Evolutionary conservation across 192 early-diverging fungal species (phyloP).

Genomic region (Obelidium mucronatum): DNA sequence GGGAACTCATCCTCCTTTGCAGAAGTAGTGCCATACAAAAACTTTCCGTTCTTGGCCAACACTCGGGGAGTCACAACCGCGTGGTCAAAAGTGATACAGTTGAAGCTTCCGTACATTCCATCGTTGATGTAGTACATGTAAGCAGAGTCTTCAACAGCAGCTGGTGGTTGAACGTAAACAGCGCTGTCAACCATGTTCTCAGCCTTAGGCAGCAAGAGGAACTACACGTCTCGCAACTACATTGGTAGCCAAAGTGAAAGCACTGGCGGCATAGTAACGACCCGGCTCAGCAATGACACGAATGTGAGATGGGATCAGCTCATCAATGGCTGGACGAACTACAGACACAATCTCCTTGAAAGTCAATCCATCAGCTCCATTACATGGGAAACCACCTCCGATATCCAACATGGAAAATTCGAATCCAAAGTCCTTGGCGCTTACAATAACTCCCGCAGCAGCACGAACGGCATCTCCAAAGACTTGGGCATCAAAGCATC

Average conservation of each 20-base stretch:
- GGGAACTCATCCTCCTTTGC: not conserved
- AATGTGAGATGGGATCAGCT: constrained; percentile 79
- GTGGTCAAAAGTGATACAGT: constrained; percentile 99
- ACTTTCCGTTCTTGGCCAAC: constrained; percentile 59
- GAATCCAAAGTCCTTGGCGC: constrained; percentile 79
- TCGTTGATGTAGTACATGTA: constrained; percentile 98
- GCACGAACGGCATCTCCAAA: constrained; percentile 89
- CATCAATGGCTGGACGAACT: constrained; percentile 80
- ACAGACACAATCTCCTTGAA: constrained; percentile 85
- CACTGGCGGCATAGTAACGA: constrained; percentile 92
- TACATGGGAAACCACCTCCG: constrained; percentile 96
- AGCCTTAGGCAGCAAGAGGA: constrained; percentile 42
- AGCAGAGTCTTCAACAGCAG: constrained; percentile 54
- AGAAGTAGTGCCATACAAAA: constrained; percentile 36
- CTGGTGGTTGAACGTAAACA: constrained; percentile 10
- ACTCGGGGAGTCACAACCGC: constrained; percentile 75
- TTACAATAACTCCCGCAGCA: constrained; percentile 89
- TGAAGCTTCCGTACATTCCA: constrained; percentile 98
- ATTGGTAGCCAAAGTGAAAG: constrained; percentile 93
- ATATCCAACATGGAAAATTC: constrained; percentile 63
- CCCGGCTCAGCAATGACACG: constrained; percentile 98
- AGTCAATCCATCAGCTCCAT: constrained; percentile 75
- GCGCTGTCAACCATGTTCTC: constrained; percentile 19
- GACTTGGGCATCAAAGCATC: constrained; percentile 87
- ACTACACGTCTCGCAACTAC: constrained; percentile 90